Evolutionary conservation across 768 basidiomycete species (phyloP).

Genomic region (Tylopilus cervinicoccineus): DNA sequence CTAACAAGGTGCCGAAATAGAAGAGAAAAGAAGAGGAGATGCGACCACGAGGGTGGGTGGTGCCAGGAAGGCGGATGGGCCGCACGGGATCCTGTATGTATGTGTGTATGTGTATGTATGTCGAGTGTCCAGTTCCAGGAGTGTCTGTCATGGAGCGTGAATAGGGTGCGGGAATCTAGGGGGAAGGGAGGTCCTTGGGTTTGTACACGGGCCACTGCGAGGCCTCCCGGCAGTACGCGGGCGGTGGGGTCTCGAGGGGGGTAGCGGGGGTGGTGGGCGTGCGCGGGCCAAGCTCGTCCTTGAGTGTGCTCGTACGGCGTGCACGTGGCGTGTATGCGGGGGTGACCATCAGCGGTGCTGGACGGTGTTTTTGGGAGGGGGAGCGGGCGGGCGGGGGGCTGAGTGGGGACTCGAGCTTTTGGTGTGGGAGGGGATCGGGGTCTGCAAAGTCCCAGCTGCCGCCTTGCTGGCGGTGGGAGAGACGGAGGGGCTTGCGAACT

Average conservation of each 20-base stretch:
- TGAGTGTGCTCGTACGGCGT: constrained; percentile 15
- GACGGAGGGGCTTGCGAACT: constrained; percentile 27
- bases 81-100: not conserved
- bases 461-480: constrained; percentile 16
- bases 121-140: not conserved
- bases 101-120: too few relatives aligned
- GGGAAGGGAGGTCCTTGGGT: constrained; percentile 1
- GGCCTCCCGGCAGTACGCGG: constrained; percentile 22
- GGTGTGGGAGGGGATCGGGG: constrained; percentile 16
- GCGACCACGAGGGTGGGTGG: not conserved
- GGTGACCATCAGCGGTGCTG: constrained; percentile 6
- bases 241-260: constrained; percentile 25
- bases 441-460: constrained; percentile 32
- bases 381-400: not conserved
- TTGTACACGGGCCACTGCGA: not conserved
- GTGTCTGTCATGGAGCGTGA: too few relatives aligned
- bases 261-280: constrained; percentile 17
- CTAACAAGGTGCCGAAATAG: too few relatives aligned
- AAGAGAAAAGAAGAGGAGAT: not conserved
- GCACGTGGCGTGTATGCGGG: constrained; percentile 10
- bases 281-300: constrained; percentile 17
- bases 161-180: not conserved
- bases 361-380: constrained; percentile 10
- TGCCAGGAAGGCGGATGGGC: not conserved
- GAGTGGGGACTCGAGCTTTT: constrained; percentile 1